Evolutionary conservation across 495 filamentous ascomycete species (phyloP), one percentile per base, ranked within the genome.

Genomic region (Echria macrotheca): DNA sequence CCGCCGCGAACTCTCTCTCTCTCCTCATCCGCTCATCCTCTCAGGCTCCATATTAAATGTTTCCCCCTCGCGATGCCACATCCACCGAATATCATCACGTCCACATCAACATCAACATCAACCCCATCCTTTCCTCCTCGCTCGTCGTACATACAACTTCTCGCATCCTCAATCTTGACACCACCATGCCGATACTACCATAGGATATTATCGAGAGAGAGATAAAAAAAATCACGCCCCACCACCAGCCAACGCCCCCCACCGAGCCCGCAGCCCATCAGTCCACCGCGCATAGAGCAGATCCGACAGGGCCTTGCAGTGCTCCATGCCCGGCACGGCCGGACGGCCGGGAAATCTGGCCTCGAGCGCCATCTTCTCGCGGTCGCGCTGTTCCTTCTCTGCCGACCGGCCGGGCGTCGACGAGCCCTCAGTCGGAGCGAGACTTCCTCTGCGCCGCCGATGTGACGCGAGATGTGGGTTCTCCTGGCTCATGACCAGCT

Each of bases 251-350:
- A 41, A 12, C 18, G 38, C 17, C n/a, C 55, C 58, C 91, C 91
- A 98, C 46, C 91, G 75, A 44, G 75, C 78, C 57, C 83, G 82
- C 58, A 97, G 66, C 11, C 88, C 90, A 51, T 94, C 87, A 1
- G 85, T 76, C 93, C 93, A 98, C 18, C 91, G 78, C 33, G 81
- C 74, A 67, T 95, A 97, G 15, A 98, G 77, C 22, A 95, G 84
- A 68, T 96, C 90, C 9, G 87, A 85, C 21, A 98, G 69, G 63
- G 91, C 81, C 60, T 87, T 89, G 47, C 85, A 86, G 64, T 95
- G 89, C 62, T 95, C 89, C 89, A 95, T 91, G 3, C 89, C 91
- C 4, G 82, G 75, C 37, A 78, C 70, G 18, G 78, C 52, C 1
- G 61, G 68, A 6, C 70, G 70, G 5, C 74, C 73, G 8, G 75